Conservation (phyloP, 73 alveolate species). For the Uronychia setigera region DNA sequence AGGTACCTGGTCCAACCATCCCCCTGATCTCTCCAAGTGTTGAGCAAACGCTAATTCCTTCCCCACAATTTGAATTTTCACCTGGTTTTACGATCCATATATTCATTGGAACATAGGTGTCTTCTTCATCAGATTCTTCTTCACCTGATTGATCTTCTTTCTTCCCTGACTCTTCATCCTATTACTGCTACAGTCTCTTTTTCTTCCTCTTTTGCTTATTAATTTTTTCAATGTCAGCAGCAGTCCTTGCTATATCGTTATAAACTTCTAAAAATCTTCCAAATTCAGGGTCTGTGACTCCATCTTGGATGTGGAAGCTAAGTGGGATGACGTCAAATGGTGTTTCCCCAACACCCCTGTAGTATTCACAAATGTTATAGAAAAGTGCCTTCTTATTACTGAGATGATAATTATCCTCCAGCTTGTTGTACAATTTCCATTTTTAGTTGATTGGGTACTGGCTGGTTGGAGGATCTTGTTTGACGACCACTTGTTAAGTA, state of each 20-base stretch:
- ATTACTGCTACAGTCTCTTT: conserved; percentile 10
- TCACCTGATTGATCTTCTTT: not conserved
- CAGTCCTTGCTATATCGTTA: not conserved
- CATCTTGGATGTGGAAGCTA: conserved; percentile 72
- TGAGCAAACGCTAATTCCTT: conserved; percentile 78
- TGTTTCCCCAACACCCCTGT: conserved; percentile 42
- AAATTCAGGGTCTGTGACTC: conserved; percentile 69
- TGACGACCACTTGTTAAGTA: not conserved
- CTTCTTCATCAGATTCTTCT: conserved; percentile 36
- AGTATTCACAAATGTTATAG: conserved; percentile 63
- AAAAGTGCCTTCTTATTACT: conserved; percentile 81
- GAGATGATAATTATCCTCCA: conserved; percentile 78
- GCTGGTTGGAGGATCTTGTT: not conserved
- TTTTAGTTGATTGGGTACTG: not conserved
- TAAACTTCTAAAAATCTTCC: conserved; percentile 39
- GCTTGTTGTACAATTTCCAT: conserved; percentile 64
- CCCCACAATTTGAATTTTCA: conserved; percentile 72
- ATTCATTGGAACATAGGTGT: conserved; percentile 10
- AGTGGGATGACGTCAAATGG: conserved; percentile 76
- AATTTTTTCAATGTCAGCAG: conserved; percentile 3
- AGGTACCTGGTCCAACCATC: conserved; percentile 2
- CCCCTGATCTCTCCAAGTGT: conserved; percentile 60
- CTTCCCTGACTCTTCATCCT: not conserved
- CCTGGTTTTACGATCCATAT: conserved; percentile 54
- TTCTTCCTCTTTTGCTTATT: not conserved